Percentiles rank a stretch among this genome's conserved stretches.
These are phyloP conservation scores for Penicillium paxilli DNA, from an alignment of 495 filamentous ascomycete genomes.

Conservation along the genomic window DNA sequence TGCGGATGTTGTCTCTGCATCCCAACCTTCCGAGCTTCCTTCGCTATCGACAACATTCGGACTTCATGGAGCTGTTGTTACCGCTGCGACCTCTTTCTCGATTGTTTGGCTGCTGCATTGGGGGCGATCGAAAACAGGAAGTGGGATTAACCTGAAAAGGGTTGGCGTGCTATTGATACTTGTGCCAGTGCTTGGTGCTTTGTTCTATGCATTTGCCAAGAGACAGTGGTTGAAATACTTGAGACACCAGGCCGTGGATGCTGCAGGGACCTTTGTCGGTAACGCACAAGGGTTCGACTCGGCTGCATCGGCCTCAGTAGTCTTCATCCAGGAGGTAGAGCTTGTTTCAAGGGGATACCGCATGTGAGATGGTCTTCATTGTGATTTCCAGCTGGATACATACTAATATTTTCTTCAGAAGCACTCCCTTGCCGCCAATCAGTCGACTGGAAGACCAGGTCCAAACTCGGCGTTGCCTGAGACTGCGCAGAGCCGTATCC, in stretches of 20 bases:
- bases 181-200: slow-evolving; percentile 51
- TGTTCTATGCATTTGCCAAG: slow-evolving; percentile 71
- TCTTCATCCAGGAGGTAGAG: slow-evolving; percentile 94
- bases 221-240: slow-evolving; percentile 85
- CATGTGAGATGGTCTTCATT: slow-evolving; percentile 56
- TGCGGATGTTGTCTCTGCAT: slow-evolving; percentile 36
- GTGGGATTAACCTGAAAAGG: slow-evolving; percentile 41
- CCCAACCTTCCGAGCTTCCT: slow-evolving; percentile 33
- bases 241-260: slow-evolving; percentile 71
- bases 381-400: background rate
- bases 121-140: slow-evolving; percentile 42
- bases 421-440: slow-evolving; percentile 81
- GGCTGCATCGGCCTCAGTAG: slow-evolving; percentile 74
- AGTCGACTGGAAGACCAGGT: slow-evolving; percentile 76
- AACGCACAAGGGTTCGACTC: slow-evolving; percentile 83
- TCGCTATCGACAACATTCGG: slow-evolving; percentile 46
- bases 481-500: slow-evolving; percentile 73
- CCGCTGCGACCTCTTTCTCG: slow-evolving; percentile 60
- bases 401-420: slow-evolving; percentile 48
- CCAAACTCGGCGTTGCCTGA: slow-evolving; percentile 74
- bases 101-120: slow-evolving; percentile 75
- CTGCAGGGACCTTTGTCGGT: slow-evolving; percentile 70
- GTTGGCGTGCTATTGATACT: slow-evolving; percentile 59
- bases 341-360: slow-evolving; percentile 91
- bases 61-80: slow-evolving; percentile 51